phyloP scores from a whole-genome alignment of 139 green algal genomes.

The Edaphochlamys debaryana region DNA sequence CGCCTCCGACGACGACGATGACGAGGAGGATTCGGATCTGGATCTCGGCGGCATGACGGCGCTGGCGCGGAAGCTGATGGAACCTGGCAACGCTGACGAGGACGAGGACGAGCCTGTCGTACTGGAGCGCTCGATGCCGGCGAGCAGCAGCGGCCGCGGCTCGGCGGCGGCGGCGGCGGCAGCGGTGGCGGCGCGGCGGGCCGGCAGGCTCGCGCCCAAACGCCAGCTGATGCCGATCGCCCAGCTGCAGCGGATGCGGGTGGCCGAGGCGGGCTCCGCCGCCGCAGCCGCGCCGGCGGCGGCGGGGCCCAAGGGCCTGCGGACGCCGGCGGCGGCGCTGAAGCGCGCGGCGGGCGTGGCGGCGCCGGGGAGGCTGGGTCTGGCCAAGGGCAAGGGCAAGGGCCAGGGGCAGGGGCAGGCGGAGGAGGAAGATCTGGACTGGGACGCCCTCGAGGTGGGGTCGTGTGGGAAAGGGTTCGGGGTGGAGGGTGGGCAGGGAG shows the following conservation, averaged over 20 bases:
- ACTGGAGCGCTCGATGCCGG: background rate
- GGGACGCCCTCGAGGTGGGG: constrained; percentile 41
- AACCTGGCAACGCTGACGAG: background rate
- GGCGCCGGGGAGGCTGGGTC: background rate
- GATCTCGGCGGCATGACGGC: constrained; percentile 7
- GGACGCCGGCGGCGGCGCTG: background rate
- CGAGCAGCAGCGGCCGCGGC: constrained; percentile 31
- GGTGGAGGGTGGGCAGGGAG: no score
- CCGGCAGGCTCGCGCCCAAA: constrained; percentile 8
- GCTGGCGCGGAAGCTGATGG: constrained; percentile 18
- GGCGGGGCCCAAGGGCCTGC: background rate
- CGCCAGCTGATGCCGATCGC: constrained; percentile 34
- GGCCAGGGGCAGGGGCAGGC: background rate
- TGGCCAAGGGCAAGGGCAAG: background rate
- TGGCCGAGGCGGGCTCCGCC: no score
- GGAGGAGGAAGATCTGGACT: constrained; percentile 40
- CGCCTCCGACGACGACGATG: background rate
- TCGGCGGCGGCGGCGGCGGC: background rate
- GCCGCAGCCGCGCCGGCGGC: constrained; percentile 3
- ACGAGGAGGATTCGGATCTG: constrained; percentile 6
- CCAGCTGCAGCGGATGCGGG: constrained; percentile 21
- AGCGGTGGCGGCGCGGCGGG: background rate
- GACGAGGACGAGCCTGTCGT: background rate
- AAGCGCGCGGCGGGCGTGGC: background rate
- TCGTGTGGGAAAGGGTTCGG: no score